Base-by-base conservation (phyloP, 2,329 filamentous ascomycete species). In the Zasmidium angulare region DNA sequence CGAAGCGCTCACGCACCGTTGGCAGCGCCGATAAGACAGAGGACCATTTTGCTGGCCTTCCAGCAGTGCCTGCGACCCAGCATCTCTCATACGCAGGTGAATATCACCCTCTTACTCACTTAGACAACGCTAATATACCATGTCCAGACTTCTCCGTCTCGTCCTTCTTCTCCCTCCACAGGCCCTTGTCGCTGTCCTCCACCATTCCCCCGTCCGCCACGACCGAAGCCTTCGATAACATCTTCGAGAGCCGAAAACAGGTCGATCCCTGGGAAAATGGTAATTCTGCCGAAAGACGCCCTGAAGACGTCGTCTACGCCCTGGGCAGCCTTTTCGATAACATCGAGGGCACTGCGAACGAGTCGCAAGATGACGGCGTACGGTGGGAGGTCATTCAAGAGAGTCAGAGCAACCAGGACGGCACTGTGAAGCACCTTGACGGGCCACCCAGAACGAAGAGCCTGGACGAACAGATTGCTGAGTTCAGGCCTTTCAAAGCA, bases 81-180 rank as follows among this genome's bases (percentile, higher is more conserved):
- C 85, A 91, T 77, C 82, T 93, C 66, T 83, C 85, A 24, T 50
- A 56, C 20, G 40, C 46, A 29, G 61, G 61, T 63, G 20, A 52
- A 26, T 40, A 3, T n/a, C 31, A 14, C 23, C 29, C 40, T 43
- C 50, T 52, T 40, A 52, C 7, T 17, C 6, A 19, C 9, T 22
- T 20, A 40, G 20, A 36, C 22, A 46, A 29, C 24, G 31, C 51
- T 53, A 46, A 53, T 24, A 4, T 24, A 12, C 9, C 40, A 20
- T 19, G 26, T 20, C 17, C 22, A 98, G 95, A 96, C 71, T 84
- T 98, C 62, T 88, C 89, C 64, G 82, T 96, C 49, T 95, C 93
- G 7, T 89, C 89, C 61, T 98, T 99, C 82, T 98, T 98, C 81
- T 96, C 93, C 63, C 89, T 96, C 66, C 91, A 99, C 78, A 88